phyloP scores from a whole-genome alignment of 208 protist species.

The Polymyxa betae region DNA sequence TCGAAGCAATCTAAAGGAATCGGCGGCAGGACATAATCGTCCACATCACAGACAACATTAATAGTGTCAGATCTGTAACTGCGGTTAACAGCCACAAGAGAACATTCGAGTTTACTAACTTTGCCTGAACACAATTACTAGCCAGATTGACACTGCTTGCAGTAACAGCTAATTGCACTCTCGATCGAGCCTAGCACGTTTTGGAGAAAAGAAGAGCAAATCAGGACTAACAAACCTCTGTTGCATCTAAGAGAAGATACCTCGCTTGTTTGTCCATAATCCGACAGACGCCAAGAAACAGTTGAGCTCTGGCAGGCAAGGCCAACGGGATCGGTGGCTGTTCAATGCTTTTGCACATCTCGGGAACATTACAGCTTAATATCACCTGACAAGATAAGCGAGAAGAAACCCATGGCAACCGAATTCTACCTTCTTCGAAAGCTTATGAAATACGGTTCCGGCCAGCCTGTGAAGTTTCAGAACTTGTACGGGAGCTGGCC shows the following conservation, averaged over 20 bases:
- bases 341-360: conserved; percentile 24
- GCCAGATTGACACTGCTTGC: neutral
- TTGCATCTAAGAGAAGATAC: conserved; percentile 18
- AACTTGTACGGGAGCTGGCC: neutral
- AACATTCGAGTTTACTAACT: neutral
- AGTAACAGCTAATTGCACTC: conserved; percentile 1
- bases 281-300: conserved; percentile 36
- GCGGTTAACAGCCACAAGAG: neutral
- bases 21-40: neutral
- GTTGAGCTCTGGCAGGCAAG: neutral
- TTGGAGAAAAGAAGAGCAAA: neutral
- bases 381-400: neutral
- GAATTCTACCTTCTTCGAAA: conserved; percentile 16
- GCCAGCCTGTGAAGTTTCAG: neutral
- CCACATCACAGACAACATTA: neutral
- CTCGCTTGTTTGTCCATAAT: conserved; percentile 40
- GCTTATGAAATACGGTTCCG: conserved; percentile 31
- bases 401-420: neutral
- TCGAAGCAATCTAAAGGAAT: conserved; percentile 36
- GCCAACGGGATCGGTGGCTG: conserved; percentile 12
- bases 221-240: neutral
- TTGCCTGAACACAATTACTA: conserved; percentile 13
- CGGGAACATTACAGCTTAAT: neutral
- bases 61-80: conserved; percentile 10
- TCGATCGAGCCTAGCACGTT: conserved; percentile 11